A percentile compares a stretch with the other conserved stretches of the same genome.
phyloP scores from a whole-genome alignment of 768 basidiomycete genomes.

The Antrodiella citrinella region DNA sequence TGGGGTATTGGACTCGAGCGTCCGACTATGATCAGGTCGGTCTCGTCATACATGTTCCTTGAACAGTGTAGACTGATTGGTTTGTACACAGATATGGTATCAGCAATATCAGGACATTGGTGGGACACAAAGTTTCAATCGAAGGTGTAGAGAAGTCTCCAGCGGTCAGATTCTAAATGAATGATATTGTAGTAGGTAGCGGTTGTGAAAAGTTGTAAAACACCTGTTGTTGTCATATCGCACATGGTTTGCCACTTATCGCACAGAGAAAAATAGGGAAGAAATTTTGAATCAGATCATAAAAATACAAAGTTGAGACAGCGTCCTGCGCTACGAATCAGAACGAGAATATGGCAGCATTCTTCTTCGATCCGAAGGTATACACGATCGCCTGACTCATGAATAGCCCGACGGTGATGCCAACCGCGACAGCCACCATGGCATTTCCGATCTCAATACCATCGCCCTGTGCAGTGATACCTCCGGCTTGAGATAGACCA shows the following conservation, averaged over 20 bases:
- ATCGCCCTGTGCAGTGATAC: slow-evolving; percentile 72
- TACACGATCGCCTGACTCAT: slow-evolving; percentile 85
- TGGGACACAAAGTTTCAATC: slow-evolving; percentile 94
- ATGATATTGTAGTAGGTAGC: slow-evolving; percentile 7
- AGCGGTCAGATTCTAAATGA: slow-evolving; percentile 76
- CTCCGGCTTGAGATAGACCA: slow-evolving; percentile 80
- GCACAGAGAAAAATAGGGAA: neutral
- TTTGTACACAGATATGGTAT: slow-evolving; percentile 72
- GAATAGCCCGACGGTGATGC: slow-evolving; percentile 84
- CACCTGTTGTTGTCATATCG: too few species aligned
- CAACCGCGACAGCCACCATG: slow-evolving; percentile 86
- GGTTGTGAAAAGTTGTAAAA: neutral
- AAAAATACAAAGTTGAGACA: neutral
- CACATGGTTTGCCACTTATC: too few species aligned
- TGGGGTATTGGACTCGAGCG: slow-evolving; percentile 94
- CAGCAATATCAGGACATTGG: slow-evolving; percentile 91
- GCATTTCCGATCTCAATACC: slow-evolving; percentile 81
- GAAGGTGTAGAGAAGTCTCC: slow-evolving; percentile 84
- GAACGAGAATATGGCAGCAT: slow-evolving; percentile 81
- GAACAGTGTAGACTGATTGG: neutral
- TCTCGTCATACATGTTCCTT: slow-evolving; percentile 3
- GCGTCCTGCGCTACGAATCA: slow-evolving; percentile 24
- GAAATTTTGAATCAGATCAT: neutral
- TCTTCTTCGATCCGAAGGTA: slow-evolving; percentile 78
- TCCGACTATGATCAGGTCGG: slow-evolving; percentile 97